Percentiles rank a stretch among this genome's conserved stretches.
phyloP scores from a whole-genome alignment of 2,329 filamentous ascomycete genomes.

The Aureobasidium mangrovei region DNA sequence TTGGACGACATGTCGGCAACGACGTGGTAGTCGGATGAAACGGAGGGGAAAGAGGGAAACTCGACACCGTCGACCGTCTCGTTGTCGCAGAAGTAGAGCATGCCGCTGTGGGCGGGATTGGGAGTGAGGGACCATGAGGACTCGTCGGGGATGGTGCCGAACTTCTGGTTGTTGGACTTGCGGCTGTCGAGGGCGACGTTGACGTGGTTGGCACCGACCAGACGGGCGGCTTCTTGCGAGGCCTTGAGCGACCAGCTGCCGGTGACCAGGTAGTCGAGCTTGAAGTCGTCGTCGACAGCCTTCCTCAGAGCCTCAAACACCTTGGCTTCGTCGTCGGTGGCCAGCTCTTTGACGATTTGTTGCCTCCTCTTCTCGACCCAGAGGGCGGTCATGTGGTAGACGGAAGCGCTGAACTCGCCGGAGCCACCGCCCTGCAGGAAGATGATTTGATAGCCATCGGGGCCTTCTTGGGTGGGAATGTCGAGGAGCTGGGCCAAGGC shows the following conservation, averaged over 20 bases:
- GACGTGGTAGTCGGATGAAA: constrained; percentile 56
- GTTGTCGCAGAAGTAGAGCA: constrained; percentile 89
- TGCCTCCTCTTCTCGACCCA: constrained; percentile 67
- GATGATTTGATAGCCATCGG: constrained; percentile 76
- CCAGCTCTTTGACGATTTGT: constrained; percentile 49
- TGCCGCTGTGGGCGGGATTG: constrained; percentile 52
- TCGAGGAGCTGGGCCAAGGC: constrained; percentile 66
- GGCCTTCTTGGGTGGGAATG: constrained; percentile 65
- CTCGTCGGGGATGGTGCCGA: constrained; percentile 72
- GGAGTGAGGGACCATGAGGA: constrained; percentile 62
- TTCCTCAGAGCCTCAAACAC: constrained; percentile 50
- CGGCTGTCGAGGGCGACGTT: constrained; percentile 66
- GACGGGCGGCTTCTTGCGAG: constrained; percentile 67
- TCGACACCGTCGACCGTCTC: constrained; percentile 93
- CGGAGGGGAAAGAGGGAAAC: constrained; percentile 64
- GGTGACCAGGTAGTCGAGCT: constrained; percentile 81
- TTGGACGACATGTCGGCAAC: constrained; percentile 93
- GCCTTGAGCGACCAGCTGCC: constrained; percentile 89
- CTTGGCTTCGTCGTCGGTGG: constrained; percentile 46
- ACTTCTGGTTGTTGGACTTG: constrained; percentile 64
- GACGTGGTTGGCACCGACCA: constrained; percentile 69
- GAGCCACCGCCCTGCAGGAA: constrained; percentile 84
- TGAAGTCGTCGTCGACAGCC: constrained; percentile 48
- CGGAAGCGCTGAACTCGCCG: constrained; percentile 73
- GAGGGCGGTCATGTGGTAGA: constrained; percentile 74